Evolutionary conservation across 345 rosid genomes (phyloP), one percentile per base, ranked within the genome.

Genomic region (Lepidium sativum): DNA sequence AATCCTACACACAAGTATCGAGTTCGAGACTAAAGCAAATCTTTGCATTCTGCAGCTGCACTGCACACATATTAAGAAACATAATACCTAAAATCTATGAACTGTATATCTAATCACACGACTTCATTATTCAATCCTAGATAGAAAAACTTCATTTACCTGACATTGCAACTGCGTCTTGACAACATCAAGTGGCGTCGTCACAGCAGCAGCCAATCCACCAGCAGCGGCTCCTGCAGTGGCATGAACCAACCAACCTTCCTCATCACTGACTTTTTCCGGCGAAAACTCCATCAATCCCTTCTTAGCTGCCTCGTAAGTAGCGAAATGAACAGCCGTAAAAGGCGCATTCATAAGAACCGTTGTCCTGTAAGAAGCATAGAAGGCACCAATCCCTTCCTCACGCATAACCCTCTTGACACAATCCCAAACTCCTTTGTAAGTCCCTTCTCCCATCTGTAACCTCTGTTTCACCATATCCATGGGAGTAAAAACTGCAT

Each of bases 81-180:
- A 38, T 1, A 64, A 25, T 7, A 8, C 48, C 32, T 4, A 17
- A 0, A 32, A 18, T 6, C 14, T 9, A 29, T 5, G 6, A 0
- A 33, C 8, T 17, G 51, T 29, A 16, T 13, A 40, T 48, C 57
- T 29, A 58, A 58, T 49, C 66, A 60, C 58, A 13, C 32, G n/a
- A 27, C 34, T 29, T 11, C 15, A 40, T 29, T 8, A 27, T 23
- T 13, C 23, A 51, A 15, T 2, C 2, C 44, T n/a, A 25, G 0
- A 34, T 23, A 25, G 58, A 33, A 71, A 9, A n/a, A 48, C 40
- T 40, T 41, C 25, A 47, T 31, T 25, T 11, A 94, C 99, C 99
- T 90, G 99, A 61, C 99, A 90, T 79, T 94, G 99, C 82, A 94
- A 74, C 78, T 90, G 97, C 49, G 99, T 94, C 78, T 94, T 94